phyloP scores from a whole-genome alignment of 768 basidiomycete genomes.

The Favolaschia claudopus region DNA sequence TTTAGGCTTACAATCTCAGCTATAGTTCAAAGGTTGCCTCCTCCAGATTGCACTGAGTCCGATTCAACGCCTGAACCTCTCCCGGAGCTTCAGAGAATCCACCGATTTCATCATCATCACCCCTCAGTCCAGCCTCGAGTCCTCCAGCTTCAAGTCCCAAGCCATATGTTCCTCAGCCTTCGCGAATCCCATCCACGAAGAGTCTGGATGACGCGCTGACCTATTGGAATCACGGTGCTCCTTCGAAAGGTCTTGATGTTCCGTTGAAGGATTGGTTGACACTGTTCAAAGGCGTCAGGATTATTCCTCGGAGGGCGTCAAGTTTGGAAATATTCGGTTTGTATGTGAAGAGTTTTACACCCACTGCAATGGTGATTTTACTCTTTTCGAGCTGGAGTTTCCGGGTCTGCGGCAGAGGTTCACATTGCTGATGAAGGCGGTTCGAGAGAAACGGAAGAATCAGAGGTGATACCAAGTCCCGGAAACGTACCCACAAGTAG shows the following conservation, averaged over 20 bases:
- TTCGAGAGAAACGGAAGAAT: slow-evolving; percentile 1
- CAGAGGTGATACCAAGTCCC: slow-evolving; percentile 13
- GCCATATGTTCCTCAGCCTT: background rate
- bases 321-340: background rate
- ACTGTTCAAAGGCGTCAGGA: background rate
- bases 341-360: slow-evolving; percentile 5
- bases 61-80: too few relatives aligned
- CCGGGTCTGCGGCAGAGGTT: slow-evolving; percentile 9
- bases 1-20: too few relatives aligned
- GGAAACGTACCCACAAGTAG: background rate
- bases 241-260: slow-evolving; percentile 14
- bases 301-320: background rate
- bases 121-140: too few relatives aligned
- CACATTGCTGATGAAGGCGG: slow-evolving; percentile 11
- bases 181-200: slow-evolving; percentile 18
- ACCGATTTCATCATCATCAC: too few relatives aligned
- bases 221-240: slow-evolving; percentile 18
- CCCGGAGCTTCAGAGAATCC: too few relatives aligned
- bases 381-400: background rate
- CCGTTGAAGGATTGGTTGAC: slow-evolving; percentile 17
- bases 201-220: slow-evolving; percentile 23
- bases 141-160: too few relatives aligned
- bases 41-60: too few relatives aligned
- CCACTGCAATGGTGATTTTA: background rate
- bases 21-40: too few relatives aligned